Base-by-base conservation (phyloP, 2,329 filamentous ascomycete species). In the Fusarium sp. region DNA sequence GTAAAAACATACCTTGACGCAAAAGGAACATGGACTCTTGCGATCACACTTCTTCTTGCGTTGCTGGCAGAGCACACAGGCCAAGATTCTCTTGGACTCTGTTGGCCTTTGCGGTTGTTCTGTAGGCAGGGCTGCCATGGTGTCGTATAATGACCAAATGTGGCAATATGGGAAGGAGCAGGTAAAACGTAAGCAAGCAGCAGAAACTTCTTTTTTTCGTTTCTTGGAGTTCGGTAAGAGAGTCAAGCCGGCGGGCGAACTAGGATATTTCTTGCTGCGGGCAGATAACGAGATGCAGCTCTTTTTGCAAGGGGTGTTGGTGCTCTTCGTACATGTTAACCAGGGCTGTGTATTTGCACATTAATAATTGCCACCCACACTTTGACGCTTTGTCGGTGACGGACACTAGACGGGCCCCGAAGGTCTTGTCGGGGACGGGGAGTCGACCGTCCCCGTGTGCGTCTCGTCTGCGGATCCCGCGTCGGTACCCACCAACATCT, bases 1-100 rank as follows among this genome's bases (percentile, higher is more conserved):
- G 6, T 47, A 13, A 56, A 7, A 52, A 56, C 33, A 18, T 56
- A 70, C 73, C 47, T 75, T 75, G 56, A 63, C 27, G 40, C 73
- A 75, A 22, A 75, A 75, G 9, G 73, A 75, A 52, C 73, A 75
- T 27, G 73, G 73, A 3, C 63, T 65, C 22, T 75, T 73, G 10
- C 69, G 61, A 29, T 75, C 73, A 52, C 73, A 75, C 42, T 75
- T 75, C 73, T 75, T 75, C 40, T 75, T 75, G 52, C 73, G 69
- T 25, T 73, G 69, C 42, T 75, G 73, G 13, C 73, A 75, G 6
- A 75, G 70, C 2, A 75, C 73, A 6, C 73, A 75, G 1, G 73
- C 73, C 20, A 75, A 35, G 31, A 75, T n/a, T 4, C 73, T 56
- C 9, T 63, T 65, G 25, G 69, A 58, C 45, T 52, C 35, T 58